Conservation (phyloP, 441 rosid species). For the Erysimum cheiri region DNA sequence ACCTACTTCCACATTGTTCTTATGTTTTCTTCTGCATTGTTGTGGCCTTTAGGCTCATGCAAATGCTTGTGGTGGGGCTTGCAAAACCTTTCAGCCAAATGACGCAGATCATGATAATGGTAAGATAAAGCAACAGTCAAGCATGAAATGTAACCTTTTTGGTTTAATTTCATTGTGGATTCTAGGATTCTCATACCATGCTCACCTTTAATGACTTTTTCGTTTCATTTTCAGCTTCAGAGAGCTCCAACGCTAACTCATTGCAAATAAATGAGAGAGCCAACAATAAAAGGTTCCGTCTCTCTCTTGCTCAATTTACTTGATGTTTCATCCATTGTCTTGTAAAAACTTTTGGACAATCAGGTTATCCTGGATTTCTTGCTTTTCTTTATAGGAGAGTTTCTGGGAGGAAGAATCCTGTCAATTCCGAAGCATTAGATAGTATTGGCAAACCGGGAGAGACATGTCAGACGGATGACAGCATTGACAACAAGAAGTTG, state of each 20-base stretch:
- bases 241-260: slow-evolving; percentile 39
- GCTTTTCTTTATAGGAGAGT: slow-evolving; percentile 20
- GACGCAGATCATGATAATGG: slow-evolving; percentile 37
- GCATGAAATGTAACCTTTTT: slow-evolving; percentile 37
- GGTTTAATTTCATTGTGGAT: slow-evolving; percentile 16
- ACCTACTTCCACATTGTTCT: slow-evolving; percentile 25
- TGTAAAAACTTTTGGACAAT: not conserved
- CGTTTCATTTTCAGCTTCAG: slow-evolving; percentile 44
- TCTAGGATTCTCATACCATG: not conserved
- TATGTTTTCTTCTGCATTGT: slow-evolving; percentile 28
- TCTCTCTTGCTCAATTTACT: slow-evolving; percentile 29
- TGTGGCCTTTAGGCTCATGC: slow-evolving; percentile 42
- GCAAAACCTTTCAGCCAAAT: slow-evolving; percentile 31
- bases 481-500: not conserved
- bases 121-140: slow-evolving; percentile 44
- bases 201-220: slow-evolving; percentile 14
- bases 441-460: slow-evolving; percentile 19
- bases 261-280: slow-evolving; percentile 42
- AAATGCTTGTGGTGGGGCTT: slow-evolving; percentile 29
- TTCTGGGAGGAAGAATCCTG: not conserved
- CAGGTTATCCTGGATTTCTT: slow-evolving; percentile 6
- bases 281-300: slow-evolving; percentile 33
- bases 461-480: slow-evolving; percentile 8
- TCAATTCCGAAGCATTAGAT: slow-evolving; percentile 10
- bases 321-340: slow-evolving; percentile 12